Percentiles rank a stretch among this genome's conserved stretches.
phyloP scores from a whole-genome alignment of 2,329 filamentous ascomycete genomes.

The Pestalotiopsis fici region DNA sequence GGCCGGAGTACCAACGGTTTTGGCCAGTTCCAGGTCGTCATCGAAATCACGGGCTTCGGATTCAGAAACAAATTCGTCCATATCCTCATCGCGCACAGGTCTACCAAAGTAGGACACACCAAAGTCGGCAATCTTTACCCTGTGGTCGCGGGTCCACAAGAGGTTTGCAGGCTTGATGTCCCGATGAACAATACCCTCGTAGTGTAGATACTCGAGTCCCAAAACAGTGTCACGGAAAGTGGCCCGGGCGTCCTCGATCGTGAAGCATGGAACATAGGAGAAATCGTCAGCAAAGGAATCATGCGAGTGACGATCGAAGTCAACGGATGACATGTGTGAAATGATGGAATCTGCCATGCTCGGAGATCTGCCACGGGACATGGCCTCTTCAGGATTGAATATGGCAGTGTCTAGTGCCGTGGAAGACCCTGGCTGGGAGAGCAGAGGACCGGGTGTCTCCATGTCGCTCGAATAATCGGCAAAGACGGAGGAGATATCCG shows the following conservation, averaged over 20 bases:
- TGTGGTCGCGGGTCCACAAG: constrained; percentile 79
- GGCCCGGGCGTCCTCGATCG: constrained; percentile 76
- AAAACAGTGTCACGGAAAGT: constrained; percentile 92
- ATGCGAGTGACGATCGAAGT: constrained; percentile 58
- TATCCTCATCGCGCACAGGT: constrained; percentile 80
- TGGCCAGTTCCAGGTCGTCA: constrained; percentile 93
- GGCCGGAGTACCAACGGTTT: constrained; percentile 94
- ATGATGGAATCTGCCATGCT: constrained; percentile 80
- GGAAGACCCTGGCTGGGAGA: constrained; percentile 52
- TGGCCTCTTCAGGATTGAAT: constrained; percentile 59
- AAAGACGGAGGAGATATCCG: constrained; percentile 30
- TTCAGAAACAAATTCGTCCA: constrained; percentile 73
- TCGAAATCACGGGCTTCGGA: constrained; percentile 86
- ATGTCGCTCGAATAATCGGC: constrained; percentile 50
- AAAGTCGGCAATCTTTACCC: constrained; percentile 98
- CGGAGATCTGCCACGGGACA: constrained; percentile 68
- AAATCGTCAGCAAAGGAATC: constrained; percentile 81
- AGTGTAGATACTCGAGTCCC: constrained; percentile 90
- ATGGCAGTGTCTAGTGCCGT: constrained; percentile 75
- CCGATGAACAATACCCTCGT: constrained; percentile 80
- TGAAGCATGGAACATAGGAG: constrained; percentile 91
- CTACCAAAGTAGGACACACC: constrained; percentile 96
- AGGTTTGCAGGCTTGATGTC: constrained; percentile 91
- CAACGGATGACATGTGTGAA: constrained; percentile 68
- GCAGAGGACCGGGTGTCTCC: constrained; percentile 53